phyloP scores from a whole-genome alignment of 1,139 yeast genomes.

The Kodamaea plutei region DNA sequence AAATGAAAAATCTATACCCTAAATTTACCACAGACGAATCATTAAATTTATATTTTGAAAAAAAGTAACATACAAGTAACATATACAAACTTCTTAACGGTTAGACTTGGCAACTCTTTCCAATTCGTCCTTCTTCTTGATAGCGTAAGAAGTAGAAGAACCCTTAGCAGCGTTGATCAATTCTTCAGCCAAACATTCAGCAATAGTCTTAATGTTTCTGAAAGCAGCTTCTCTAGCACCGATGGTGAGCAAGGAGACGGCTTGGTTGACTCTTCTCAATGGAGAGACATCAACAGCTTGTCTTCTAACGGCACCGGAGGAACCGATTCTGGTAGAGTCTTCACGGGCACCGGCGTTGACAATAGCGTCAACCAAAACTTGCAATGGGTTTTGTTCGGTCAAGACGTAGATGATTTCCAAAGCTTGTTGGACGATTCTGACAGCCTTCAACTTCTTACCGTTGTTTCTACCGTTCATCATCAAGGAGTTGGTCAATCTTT shows the following conservation, averaged over 20 bases:
- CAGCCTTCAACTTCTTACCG: conserved; percentile 99
- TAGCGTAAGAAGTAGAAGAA: conserved; percentile 99
- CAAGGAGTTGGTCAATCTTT: conserved; percentile 98
- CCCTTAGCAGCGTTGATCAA: conserved; percentile 99
- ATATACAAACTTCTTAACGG: conserved; percentile 65
- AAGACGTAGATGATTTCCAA: conserved; percentile 95
- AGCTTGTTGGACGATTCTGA: conserved; percentile 98
- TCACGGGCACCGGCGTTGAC: conserved; percentile 99
- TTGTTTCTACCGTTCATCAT: conserved; percentile 99
- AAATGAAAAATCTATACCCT: too few relatives aligned
- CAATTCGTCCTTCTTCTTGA: conserved; percentile 99
- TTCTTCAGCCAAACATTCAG: conserved; percentile 99
- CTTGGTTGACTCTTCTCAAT: conserved; percentile 99
- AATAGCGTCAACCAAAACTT: conserved; percentile 98
- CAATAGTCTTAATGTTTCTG: conserved; percentile 99
- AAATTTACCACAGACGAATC: conserved; percentile 1
- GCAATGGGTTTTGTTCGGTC: conserved; percentile 99
- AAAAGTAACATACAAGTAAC: conserved; percentile 3
- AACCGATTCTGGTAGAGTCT: conserved; percentile 99
- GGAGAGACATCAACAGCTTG: conserved; percentile 99
- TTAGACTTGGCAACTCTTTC: conserved; percentile 99
- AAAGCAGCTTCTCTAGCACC: conserved; percentile 99
- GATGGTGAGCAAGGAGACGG: conserved; percentile 94
- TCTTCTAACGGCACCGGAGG: conserved; percentile 99
- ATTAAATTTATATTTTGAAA: conserved; percentile 8